Evolutionary conservation across 805 yeast species (phyloP).

Genomic region (Candida tallmaniae): DNA sequence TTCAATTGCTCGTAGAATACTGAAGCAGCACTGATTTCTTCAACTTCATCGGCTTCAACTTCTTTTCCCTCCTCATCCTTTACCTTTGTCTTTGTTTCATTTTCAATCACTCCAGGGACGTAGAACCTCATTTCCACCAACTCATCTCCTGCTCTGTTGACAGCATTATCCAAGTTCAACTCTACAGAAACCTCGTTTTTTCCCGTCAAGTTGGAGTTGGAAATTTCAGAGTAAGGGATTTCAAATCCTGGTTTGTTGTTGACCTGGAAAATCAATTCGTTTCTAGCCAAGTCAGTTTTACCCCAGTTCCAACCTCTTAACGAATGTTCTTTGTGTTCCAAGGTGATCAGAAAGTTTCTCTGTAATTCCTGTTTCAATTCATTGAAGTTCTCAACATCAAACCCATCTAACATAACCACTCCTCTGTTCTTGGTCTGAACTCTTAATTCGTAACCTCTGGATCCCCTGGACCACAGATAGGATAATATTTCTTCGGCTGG

Average conservation of each 20-base stretch:
- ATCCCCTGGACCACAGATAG: conserved; percentile 88
- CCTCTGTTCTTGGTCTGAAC: conserved; percentile 87
- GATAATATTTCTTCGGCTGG: conserved; percentile 82
- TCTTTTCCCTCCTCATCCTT: conserved; percentile 30
- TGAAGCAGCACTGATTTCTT: conserved; percentile 68
- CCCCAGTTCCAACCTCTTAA: conserved; percentile 99
- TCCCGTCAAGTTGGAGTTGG: conserved; percentile 85
- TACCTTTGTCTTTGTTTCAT: conserved; percentile 27
- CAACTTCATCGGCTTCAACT: conserved; percentile 32
- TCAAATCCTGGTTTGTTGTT: conserved; percentile 90
- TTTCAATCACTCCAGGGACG: conserved; percentile 79
- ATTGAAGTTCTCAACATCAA: conserved; percentile 77
- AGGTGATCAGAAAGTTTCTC: conserved; percentile 61
- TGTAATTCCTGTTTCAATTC: conserved; percentile 80
- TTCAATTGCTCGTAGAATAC: conserved; percentile 86
- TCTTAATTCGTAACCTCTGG: conserved; percentile 85
- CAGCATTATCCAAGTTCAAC: conserved; percentile 56
- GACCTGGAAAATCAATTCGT: conserved; percentile 81
- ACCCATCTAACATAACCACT: conserved; percentile 86
- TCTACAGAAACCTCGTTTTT: conserved; percentile 93
- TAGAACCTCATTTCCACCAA: conserved; percentile 91
- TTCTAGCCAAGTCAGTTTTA: conserved; percentile 82
- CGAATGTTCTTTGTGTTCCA: conserved; percentile 87
- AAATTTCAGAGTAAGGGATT: conserved; percentile 74
- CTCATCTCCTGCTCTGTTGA: conserved; percentile 85